Conservation (phyloP, 225 moss, liverwort and hornwort species). For the Physcomitrellopsis africana region DNA sequence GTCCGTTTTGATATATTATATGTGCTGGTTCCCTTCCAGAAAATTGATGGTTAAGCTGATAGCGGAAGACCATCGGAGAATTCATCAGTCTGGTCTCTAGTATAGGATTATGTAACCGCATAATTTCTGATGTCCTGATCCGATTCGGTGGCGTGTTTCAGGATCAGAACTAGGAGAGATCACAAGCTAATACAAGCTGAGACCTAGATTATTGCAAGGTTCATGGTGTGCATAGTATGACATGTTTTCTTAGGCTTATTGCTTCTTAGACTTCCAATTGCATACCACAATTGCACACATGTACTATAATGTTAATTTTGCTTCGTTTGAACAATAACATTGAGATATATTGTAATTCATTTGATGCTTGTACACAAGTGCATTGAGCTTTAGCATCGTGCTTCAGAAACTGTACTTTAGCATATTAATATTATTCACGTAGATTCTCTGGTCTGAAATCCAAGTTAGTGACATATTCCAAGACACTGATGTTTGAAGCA, state of each 20-base stretch:
- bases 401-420: slow-evolving; percentile 5
- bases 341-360: slow-evolving; percentile 11
- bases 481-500: background rate
- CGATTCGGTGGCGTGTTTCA: slow-evolving; percentile 24
- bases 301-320: slow-evolving; percentile 25
- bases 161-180: slow-evolving; percentile 18
- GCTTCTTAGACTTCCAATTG: slow-evolving; percentile 5
- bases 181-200: slow-evolving; percentile 10
- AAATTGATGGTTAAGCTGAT: too few relatives aligned
- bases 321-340: slow-evolving; percentile 14
- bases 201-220: slow-evolving; percentile 18
- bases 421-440: background rate
- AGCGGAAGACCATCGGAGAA: too few relatives aligned
- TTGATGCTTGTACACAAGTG: slow-evolving; percentile 20
- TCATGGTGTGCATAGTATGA: slow-evolving; percentile 9
- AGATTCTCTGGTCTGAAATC: background rate
- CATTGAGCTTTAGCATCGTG: slow-evolving; percentile 14
- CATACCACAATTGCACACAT: slow-evolving; percentile 26
- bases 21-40: too few relatives aligned
- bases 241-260: slow-evolving; percentile 24
- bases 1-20: too few relatives aligned
- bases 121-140: background rate
- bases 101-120: too few relatives aligned
- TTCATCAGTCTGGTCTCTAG: background rate
- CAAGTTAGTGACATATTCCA: background rate